Evolutionary conservation across 148 eudicot genomes (phyloP), one percentile per base, ranked within the genome.

Genomic region (Spergularia bocconei): DNA sequence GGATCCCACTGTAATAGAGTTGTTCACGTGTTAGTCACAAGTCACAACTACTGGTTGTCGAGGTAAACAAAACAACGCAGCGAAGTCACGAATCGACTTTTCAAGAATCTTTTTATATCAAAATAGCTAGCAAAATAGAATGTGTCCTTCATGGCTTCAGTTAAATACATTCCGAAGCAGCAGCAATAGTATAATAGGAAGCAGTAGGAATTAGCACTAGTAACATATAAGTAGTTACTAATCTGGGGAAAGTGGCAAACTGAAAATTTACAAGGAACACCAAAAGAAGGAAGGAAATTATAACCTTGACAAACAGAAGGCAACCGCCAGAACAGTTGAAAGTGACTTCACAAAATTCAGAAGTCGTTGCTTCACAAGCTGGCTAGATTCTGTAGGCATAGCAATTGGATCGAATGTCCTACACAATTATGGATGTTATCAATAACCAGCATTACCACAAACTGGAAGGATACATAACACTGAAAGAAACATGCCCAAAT

Each of bases 261-360:
- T 15, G 53, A 69, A 68, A 12, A 52, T 25, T 69, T 52, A 53
- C 60, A 52, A 69, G 39, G 48, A 44, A 6, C 39, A 21, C 47
- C 15, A 16, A 15, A 19, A 21, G 5, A 69, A 69, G 21, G 44
- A 25, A 44, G 14, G 51, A 50, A 63, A 69, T 33, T 75, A 80
- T 62, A 19, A 90, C 99, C 97, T 85, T 77, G 97, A 95, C 54
- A 95, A 71, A 79, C 91, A 92, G 75, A 87, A 88, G 72, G 99
- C 94, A 74, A 89, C 81, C 36, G 97, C 88, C 78, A 95, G 77
- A 69, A 95, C 96, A 75, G 97, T 90, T 74, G 97, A 90, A 82
- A 95, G 89, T 19, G 97, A 95, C 82, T 83, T 89, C 63, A 85
- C 90, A 81, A 95, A 95, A 83, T 67, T 88, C 69, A 95, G 64